Base-by-base conservation (phyloP, 768 basidiomycete genomes). In the Mycena kentingensis region DNA sequence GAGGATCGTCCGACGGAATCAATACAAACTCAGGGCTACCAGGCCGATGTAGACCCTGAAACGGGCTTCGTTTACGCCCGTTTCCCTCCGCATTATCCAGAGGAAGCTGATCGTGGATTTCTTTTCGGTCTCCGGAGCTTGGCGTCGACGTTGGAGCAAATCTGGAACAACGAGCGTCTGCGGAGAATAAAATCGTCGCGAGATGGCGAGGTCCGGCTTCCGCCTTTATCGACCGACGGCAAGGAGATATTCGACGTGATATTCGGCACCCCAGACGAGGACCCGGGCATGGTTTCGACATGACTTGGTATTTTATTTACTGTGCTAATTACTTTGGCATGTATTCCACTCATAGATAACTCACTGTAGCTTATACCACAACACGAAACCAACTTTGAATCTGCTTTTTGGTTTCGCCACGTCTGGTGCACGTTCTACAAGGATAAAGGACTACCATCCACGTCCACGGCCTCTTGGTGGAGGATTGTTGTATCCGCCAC, bases 91-190 rank as follows among this genome's bases (percentile, higher is more conserved):
- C 93, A 92, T 65, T 90, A 91, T 58, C 85, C 88, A 1, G 84
- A 88, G 36, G 80, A 88, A 66, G 90, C 97, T 19, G 97, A 99
- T 70, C 84, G 92, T 45, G 97, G 97, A 5, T 98, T 98, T 71
- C 70, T 98, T 26, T 90, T 89, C 65, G 97, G 97, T 3, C 70
- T 99, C 68, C 87, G 86, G 75, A 93, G 79, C 65, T 70, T 98
- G 26, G 79, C 88, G 11, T 79, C 80, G 59, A 77, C 88, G 28
- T 70, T 99, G 60, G 88, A 89, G 67, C 79, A 77, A 45, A 90
- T 96, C 35, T 98, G 93, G 90, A 87, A 90, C 54, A 83, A 87
- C 54, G 93, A 96, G 71, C 83, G 87, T 49, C 76, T 85, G 58
- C 76, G 81, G 51, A 76, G 87, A 59, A 81, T 84, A 58, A 87